These are phyloP conservation scores for Mycena olivaceomarginata DNA, from an alignment of 768 basidiomycete species.

Conservation along the genomic window DNA sequence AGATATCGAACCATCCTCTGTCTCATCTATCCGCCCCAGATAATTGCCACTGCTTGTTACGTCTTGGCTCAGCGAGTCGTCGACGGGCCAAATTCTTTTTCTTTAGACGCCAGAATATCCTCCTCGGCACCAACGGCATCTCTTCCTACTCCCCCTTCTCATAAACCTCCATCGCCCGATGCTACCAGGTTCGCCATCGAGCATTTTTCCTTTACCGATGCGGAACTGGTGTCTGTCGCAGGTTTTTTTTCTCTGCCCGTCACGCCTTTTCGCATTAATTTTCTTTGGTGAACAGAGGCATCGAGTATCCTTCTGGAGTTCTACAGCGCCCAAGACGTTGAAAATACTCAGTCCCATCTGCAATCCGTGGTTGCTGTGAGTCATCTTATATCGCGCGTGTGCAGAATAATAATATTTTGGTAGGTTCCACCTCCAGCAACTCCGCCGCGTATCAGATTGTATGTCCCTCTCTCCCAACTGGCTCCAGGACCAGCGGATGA, in stretches of 20 bases:
- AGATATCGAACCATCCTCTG: slow-evolving; percentile 91
- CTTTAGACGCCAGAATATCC: slow-evolving; percentile 85
- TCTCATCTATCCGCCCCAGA: slow-evolving; percentile 78
- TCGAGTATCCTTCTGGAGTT: slow-evolving; percentile 83
- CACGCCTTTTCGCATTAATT: slow-evolving; percentile 16
- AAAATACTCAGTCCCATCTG: slow-evolving; percentile 68
- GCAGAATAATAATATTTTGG: slow-evolving; percentile 26
- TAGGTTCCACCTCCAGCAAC: slow-evolving; percentile 72
- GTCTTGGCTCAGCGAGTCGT: slow-evolving; percentile 83
- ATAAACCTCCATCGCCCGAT: slow-evolving; percentile 84
- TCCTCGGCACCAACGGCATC: slow-evolving; percentile 83
- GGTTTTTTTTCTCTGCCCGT: slow-evolving; percentile 65
- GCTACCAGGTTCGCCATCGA: slow-evolving; percentile 81
- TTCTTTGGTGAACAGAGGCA: slow-evolving; percentile 65
- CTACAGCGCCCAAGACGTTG: slow-evolving; percentile 78
- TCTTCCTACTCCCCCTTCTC: slow-evolving; percentile 87
- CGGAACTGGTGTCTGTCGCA: slow-evolving; percentile 75
- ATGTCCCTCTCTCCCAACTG: slow-evolving; percentile 58
- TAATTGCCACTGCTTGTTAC: slow-evolving; percentile 87
- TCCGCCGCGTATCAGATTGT: slow-evolving; percentile 49
- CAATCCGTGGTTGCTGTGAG: slow-evolving; percentile 70
- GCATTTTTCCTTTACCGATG: slow-evolving; percentile 77
- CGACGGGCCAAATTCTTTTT: slow-evolving; percentile 84
- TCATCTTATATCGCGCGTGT: slow-evolving; percentile 35
- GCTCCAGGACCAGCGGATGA: slow-evolving; percentile 51